Evolutionary conservation across 2,329 filamentous ascomycete genomes (phyloP), one percentile per base, ranked within the genome.

Genomic region (Alternaria panax): DNA sequence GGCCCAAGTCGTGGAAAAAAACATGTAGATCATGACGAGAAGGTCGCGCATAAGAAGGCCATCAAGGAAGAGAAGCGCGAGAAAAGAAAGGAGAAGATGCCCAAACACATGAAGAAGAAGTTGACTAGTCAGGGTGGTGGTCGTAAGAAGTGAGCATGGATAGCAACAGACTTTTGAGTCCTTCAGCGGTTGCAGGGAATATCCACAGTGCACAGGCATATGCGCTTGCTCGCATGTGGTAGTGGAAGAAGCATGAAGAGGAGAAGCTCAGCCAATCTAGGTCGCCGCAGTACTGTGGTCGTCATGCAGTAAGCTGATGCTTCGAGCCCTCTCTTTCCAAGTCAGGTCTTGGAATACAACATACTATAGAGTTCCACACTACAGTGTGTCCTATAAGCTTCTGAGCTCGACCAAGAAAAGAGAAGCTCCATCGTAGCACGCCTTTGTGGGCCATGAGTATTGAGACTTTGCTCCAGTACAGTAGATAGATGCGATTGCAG

Each of bases 11-110:
- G 76, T 12, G 77, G 76, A 4, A 78, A 76, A 61, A 72, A 90
- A 62, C 94, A 96, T 71, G 90, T 95, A 75, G 92, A 97, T 71
- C 97, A 97, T 80, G 92, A 97, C 12, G 87, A 87, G 59, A 98
- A 97, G 78, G 90, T 89, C 67, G 88, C 87, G 66, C 95, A 97
- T 78, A 99, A 99, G 78, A 87, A 88, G 76, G 90, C 90, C 1
- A 90, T 97, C 68, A 99, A 98, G 81, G 94, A 97, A 73, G 94
- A 93, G 72, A 97, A 97, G 82, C 88, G 92, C 34, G 93, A 97
- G 78, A 93, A 96, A 82, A 84, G 95, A 60, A 92, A 94, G 78
- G 91, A 92, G 4, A 99, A 99, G 84, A 96, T 99, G 80, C 94
- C 95, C 0, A 99, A 99, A 81, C 88, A 96, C 75, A 67, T 97